Percentiles rank a stretch among this genome's conserved stretches.
phyloP scores from a whole-genome alignment of 139 green algal species.

The Chloropicon primus region DNA sequence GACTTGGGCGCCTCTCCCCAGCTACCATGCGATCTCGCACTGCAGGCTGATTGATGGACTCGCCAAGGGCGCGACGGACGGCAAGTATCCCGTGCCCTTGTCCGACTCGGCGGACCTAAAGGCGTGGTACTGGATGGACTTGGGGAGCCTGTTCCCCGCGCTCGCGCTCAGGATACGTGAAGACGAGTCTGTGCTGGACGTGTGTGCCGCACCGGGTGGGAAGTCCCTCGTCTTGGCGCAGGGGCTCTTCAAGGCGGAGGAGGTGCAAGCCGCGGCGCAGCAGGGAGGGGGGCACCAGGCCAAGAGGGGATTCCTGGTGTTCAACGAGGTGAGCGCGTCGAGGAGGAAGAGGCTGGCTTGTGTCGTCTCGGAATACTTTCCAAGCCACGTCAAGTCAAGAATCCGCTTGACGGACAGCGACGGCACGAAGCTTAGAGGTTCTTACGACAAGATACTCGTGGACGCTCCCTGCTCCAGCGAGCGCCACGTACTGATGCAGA shows the following conservation, averaged over 20 bases:
- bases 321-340: constrained; percentile 31
- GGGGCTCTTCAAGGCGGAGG: constrained; percentile 39
- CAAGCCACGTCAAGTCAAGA: neutral
- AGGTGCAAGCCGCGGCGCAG: neutral
- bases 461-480: constrained; percentile 74
- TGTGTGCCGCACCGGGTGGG: constrained; percentile 84
- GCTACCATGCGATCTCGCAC: too few relatives aligned
- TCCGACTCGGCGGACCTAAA: neutral
- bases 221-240: constrained; percentile 79
- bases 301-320: constrained; percentile 15
- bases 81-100: neutral
- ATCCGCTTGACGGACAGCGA: constrained; percentile 16
- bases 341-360: constrained; percentile 18
- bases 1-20: too few relatives aligned
- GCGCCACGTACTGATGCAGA: constrained; percentile 34
- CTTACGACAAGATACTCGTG: constrained; percentile 57
- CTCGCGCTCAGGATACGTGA: neutral
- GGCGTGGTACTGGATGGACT: neutral
- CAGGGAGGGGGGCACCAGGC: neutral
- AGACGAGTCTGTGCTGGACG: constrained; percentile 51
- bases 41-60: neutral
- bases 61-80: neutral
- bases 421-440: constrained; percentile 38
- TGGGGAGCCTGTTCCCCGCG: neutral
- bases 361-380: constrained; percentile 34